Percentiles rank a stretch among this genome's conserved stretches.
Conservation (phyloP, 2,329 filamentous ascomycete species). For the Tolypocladium endophyticum region DNA sequence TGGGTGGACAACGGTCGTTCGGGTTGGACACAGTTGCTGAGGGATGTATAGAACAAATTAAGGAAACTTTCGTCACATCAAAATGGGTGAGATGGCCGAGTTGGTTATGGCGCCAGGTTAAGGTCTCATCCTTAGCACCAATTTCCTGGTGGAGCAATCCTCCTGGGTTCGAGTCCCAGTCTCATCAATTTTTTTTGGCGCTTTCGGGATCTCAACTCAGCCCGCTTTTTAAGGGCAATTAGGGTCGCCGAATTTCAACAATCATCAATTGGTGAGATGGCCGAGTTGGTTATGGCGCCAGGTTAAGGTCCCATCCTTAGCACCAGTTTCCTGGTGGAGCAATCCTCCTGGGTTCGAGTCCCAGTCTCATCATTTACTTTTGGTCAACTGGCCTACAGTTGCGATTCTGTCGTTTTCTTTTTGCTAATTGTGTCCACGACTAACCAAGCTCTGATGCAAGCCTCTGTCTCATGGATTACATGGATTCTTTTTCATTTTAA, state of each 20-base stretch:
- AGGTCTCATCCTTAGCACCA: background rate
- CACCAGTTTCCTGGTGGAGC: slow-evolving; percentile 12
- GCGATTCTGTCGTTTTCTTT: no score
- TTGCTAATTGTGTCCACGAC: no score
- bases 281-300: slow-evolving; percentile 4
- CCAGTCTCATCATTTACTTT: slow-evolving; percentile 18
- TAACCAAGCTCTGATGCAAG: no score
- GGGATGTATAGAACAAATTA: background rate
- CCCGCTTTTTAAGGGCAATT: background rate
- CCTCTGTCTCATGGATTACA: no score
- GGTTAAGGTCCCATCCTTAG: background rate
- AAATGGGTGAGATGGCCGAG: slow-evolving; percentile 1
- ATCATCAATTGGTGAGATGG: slow-evolving; percentile 1
- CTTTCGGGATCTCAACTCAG: slow-evolving; percentile 8
- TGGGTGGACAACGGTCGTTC: background rate
- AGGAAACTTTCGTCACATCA: background rate
- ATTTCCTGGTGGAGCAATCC: slow-evolving; percentile 13
- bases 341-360: slow-evolving; percentile 19
- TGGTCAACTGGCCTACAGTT: no score
- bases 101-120: slow-evolving; percentile 4
- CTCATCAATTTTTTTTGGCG: slow-evolving; percentile 12
- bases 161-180: slow-evolving; percentile 23
- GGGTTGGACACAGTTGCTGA: background rate
- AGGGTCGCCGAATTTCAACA: background rate
- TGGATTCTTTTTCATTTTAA: no score